A percentile compares a stretch with the other conserved stretches of the same genome.
These are phyloP conservation scores for Sergeia podlipaevii DNA, from an alignment of 208 protist species.

Conservation along the genomic window DNA sequence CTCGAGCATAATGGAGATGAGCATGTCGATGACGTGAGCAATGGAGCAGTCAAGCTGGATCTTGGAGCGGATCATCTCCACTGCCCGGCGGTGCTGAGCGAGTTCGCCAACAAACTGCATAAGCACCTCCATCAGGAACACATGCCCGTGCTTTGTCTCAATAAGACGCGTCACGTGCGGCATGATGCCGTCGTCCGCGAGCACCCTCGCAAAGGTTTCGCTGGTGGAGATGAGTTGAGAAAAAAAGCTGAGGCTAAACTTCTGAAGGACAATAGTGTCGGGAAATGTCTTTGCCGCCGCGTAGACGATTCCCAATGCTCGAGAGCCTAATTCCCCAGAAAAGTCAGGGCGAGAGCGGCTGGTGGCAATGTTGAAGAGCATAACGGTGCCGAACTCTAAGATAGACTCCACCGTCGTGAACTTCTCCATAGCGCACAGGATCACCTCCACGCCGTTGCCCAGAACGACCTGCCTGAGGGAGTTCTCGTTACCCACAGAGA, in stretches of 20 bases:
- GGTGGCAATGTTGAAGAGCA: constrained; percentile 75
- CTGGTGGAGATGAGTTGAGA: constrained; percentile 43
- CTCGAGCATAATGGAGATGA: constrained; percentile 79
- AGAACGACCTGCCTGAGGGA: constrained; percentile 35
- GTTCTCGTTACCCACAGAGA: constrained; percentile 58
- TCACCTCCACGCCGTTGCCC: constrained; percentile 33
- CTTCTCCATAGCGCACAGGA: constrained; percentile 56
- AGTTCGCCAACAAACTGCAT: constrained; percentile 65
- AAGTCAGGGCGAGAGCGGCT: constrained; percentile 30
- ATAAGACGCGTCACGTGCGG: constrained; percentile 57
- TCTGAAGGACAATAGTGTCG: constrained; percentile 69
- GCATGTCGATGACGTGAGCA: constrained; percentile 41
- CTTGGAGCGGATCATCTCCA: constrained; percentile 29
- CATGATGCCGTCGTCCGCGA: constrained; percentile 46
- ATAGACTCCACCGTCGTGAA: constrained; percentile 60
- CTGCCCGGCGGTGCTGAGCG: constrained; percentile 40
- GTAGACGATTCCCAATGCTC: constrained; percentile 41
- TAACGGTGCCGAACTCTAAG: constrained; percentile 59
- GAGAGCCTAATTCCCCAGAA: constrained; percentile 24
- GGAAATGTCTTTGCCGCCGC: constrained; percentile 44
- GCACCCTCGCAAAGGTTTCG: constrained; percentile 32
- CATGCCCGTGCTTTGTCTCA: constrained; percentile 49
- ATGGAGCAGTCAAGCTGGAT: too few species aligned
- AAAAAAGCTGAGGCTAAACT: constrained; percentile 81
- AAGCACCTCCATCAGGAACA: constrained; percentile 84